Percentiles rank a stretch among this genome's conserved stretches.
phyloP scores from a whole-genome alignment of 2,329 filamentous ascomycete species.

The Drechmeria coniospora region DNA sequence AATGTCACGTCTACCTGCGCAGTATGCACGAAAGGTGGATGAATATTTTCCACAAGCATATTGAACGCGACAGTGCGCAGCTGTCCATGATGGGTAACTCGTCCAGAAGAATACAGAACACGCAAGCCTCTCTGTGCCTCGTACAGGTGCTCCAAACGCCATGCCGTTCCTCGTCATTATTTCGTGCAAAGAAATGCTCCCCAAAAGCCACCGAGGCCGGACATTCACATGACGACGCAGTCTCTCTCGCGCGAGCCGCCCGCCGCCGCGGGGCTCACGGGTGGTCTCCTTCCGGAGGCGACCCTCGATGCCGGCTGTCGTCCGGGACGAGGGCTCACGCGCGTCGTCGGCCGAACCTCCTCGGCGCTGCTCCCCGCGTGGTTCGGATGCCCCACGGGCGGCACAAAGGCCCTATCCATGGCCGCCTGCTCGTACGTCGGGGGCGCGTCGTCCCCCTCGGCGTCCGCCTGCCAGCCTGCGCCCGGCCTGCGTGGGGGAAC shows the following conservation, averaged over 20 bases:
- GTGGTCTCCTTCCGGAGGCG: constrained; percentile 11
- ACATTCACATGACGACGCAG: constrained; percentile 33
- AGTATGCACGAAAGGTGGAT: no score
- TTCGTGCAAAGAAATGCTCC: no score
- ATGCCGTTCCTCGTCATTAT: no score
- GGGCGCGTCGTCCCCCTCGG: constrained; percentile 33
- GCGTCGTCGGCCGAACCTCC: constrained; percentile 2
- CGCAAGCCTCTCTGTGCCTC: no score
- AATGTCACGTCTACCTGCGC: no score
- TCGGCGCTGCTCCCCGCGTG: constrained; percentile 25
- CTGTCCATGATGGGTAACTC: no score
- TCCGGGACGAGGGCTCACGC: no score
- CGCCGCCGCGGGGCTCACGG: constrained; percentile 9
- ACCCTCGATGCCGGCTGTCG: no score
- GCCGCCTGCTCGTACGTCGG: constrained; percentile 44
- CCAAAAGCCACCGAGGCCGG: no score
- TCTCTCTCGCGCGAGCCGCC: constrained; percentile 16
- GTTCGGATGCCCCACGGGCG: constrained; percentile 34
- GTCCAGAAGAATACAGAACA: no score
- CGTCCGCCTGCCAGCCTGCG: constrained; percentile 21
- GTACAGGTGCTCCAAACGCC: constrained; percentile 2
- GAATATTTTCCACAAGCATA: no score
- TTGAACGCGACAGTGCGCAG: no score
- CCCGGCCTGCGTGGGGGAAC: constrained; percentile 20
- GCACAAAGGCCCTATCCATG: constrained; percentile 33